Base-by-base conservation (phyloP, 805 yeast genomes). In the Barnettozyma vustinii region DNA sequence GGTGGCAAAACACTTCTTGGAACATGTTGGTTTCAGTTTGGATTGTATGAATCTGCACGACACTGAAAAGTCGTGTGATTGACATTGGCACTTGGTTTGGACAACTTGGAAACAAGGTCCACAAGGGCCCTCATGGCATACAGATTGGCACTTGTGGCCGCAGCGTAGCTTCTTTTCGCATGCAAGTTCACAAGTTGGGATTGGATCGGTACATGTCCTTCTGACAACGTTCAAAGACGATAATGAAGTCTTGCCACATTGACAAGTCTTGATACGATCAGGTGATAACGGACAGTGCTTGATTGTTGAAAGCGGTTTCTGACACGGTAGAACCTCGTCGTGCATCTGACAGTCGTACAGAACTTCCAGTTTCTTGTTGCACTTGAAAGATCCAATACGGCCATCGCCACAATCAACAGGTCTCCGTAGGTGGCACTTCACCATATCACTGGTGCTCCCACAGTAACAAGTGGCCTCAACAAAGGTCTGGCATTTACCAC, bases 81-180 rank as follows among this genome's bases (percentile, higher is more conserved):
- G 78, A 65, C 97, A 90, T 1, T 73, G 63, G 65, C 97, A 90
- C 41, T 70, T 71, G 8, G 69, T 63, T 12, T 76, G 76, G 10
- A 79, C 71, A 26, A 71, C 51, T 54, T 76, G 75, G 53, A 65
- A 71, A 65, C 97, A 91, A 3, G 81, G 80, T 8, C 83, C 73
- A 61, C 96, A 90, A 1, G 74, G 73, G 1, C 96, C 97, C 13
- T 72, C 75, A 64, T 90, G 97, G 65, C 97, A 90, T 25, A 69
- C 69, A 64, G 78, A 73, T 49, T 73, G 71, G 65, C 97, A 90
- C 51, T 69, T 87, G 51, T 76, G 92, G 2, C 96, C 96, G 70
- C 97, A 90, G 0, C 73, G 64, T 37, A 88, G 64, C 8, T 49
- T 46, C 62, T 84, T 86, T 5, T 75, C 83, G 65, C 97, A 90